Evolutionary conservation across 345 rosid species (phyloP).

Genomic region (Lepidium africanum): DNA sequence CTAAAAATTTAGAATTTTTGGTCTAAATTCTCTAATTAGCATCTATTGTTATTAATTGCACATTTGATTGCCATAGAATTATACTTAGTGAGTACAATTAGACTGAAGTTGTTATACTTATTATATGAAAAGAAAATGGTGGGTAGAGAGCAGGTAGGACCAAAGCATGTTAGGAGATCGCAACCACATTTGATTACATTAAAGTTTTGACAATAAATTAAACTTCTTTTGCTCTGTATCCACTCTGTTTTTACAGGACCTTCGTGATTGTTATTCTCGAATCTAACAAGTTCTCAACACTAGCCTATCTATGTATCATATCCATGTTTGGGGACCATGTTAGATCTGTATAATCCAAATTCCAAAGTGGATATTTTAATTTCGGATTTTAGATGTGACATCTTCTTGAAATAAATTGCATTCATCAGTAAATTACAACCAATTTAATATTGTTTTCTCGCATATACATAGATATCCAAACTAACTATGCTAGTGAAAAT

Average conservation of each 20-base stretch:
- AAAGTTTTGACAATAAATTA: background rate
- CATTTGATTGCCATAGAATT: background rate
- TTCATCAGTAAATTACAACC: too few relatives aligned
- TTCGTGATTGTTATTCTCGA: background rate
- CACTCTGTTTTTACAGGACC: constrained; percentile 1
- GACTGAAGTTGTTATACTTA: background rate
- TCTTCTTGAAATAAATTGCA: background rate
- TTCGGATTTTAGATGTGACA: background rate
- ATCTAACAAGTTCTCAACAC: background rate
- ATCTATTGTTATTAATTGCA: background rate
- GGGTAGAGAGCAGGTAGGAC: constrained; percentile 21
- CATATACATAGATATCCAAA: too few relatives aligned
- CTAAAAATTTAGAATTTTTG: too few relatives aligned
- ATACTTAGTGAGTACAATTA: background rate
- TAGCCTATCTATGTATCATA: background rate
- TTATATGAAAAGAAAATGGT: background rate
- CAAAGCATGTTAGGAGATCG: constrained; percentile 19
- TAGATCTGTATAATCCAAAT: background rate
- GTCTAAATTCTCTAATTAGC: background rate
- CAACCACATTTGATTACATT: constrained; percentile 23
- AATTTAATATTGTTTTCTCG: too few relatives aligned
- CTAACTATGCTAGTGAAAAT: too few relatives aligned
- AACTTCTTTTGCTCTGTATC: background rate
- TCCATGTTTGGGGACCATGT: background rate
- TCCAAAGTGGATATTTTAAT: background rate